Percentiles rank a stretch among this genome's conserved stretches.
Evolutionary conservation across 2,329 filamentous ascomycete genomes (phyloP).

Genomic region (Paecilomyces sp.): DNA sequence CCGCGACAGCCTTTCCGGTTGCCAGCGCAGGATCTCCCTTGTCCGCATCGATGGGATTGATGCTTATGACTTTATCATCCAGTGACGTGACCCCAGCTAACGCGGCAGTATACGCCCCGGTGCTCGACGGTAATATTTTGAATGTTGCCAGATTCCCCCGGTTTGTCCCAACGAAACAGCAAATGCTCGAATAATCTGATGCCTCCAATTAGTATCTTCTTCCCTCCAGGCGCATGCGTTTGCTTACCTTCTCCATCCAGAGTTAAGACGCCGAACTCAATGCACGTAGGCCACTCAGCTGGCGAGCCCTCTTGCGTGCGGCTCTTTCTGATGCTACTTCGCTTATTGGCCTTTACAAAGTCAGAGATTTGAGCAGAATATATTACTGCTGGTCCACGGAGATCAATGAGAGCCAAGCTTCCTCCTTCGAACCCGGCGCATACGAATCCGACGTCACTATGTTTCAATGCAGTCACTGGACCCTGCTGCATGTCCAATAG

Average conservation of each 20-base stretch:
- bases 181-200: constrained; percentile 80
- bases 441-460: constrained; percentile 91
- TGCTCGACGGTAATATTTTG: constrained; percentile 70
- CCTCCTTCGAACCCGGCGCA: constrained; percentile 81
- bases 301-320: constrained; percentile 42
- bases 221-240: neutral
- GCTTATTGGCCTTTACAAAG: constrained; percentile 68
- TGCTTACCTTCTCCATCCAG: constrained; percentile 69
- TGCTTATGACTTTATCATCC: constrained; percentile 64
- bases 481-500: constrained; percentile 80
- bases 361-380: constrained; percentile 66
- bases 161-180: constrained; percentile 84
- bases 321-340: constrained; percentile 59
- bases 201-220: neutral
- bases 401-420: constrained; percentile 72
- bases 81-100: constrained; percentile 62
- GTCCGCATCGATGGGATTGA: constrained; percentile 72
- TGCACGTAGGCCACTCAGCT: constrained; percentile 67
- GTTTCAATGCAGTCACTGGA: constrained; percentile 67
- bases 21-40: constrained; percentile 70
- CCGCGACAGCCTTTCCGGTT: constrained; percentile 66
- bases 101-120: constrained; percentile 64
- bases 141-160: constrained; percentile 79
- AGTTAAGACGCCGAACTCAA: constrained; percentile 92
- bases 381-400: constrained; percentile 80